phyloP scores from a whole-genome alignment of 306 rosid species.

The Quercus cerris region DNA sequence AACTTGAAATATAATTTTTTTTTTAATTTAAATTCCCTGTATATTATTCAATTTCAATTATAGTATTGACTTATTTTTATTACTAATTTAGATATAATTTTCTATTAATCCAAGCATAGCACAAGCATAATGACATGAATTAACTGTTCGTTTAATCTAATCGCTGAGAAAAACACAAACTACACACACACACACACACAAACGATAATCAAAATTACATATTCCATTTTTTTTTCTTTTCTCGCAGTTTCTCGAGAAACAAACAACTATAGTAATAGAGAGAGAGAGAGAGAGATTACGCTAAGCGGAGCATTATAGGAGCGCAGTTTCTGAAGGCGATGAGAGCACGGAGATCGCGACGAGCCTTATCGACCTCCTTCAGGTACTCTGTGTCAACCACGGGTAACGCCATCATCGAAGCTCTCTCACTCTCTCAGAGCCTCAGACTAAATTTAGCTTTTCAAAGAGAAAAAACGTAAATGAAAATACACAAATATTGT shows the following conservation, averaged over 20 bases:
- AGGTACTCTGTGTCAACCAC: slow-evolving; percentile 72
- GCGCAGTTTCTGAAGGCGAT: slow-evolving; percentile 79
- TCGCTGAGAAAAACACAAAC: background rate
- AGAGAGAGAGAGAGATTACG: slow-evolving; percentile 43
- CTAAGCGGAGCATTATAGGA: slow-evolving; percentile 90
- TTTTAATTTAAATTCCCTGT: too few species aligned
- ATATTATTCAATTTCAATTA: too few species aligned
- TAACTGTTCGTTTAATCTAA: background rate
- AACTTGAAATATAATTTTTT: too few species aligned
- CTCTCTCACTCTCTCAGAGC: background rate
- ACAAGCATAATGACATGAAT: too few species aligned
- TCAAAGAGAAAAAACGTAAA: too few species aligned
- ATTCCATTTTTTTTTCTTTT: background rate
- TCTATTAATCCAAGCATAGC: too few species aligned
- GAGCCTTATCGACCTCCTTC: slow-evolving; percentile 73
- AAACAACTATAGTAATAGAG: slow-evolving; percentile 6
- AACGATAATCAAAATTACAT: too few species aligned
- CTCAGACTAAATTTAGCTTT: too few species aligned
- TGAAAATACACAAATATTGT: too few species aligned
- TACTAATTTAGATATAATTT: too few species aligned
- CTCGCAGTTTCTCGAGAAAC: background rate
- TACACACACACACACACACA: too few species aligned
- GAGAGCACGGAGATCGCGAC: slow-evolving; percentile 90
- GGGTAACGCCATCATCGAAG: slow-evolving; percentile 68
- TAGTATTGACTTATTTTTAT: too few species aligned